Evolutionary conservation across 2,329 filamentous ascomycete genomes (phyloP), one percentile per base, ranked within the genome.

Genomic region (Mollisiaceae sp.): DNA sequence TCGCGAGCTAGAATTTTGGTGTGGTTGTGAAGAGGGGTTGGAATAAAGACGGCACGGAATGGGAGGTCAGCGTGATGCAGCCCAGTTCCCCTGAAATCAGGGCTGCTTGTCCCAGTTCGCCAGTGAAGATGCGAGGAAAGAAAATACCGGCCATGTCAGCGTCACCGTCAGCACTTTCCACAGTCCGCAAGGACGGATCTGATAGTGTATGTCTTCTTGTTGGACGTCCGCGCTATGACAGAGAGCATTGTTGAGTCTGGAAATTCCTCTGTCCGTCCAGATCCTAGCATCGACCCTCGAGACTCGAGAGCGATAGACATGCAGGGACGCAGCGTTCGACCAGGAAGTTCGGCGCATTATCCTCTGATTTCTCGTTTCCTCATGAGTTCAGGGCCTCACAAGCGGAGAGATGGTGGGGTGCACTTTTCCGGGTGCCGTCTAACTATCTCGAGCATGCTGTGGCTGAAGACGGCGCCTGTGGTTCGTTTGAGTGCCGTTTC

Each of bases 401-500:
- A 32, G 27, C 36, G 18, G 55, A 36, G 32, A 57, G 24, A 38
- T 14, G 55, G 9, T 38, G 24, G 50, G 50, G 32, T 54, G 50
- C 50, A 54, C 3, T 24, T 35, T n/a, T 32, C 24, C 24, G 22
- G 50, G 50, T 18, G 50, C 14, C 2, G 14, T 54, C 50, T 54
- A 54, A 14, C 50, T 14, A 35, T 18, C 14, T 54, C 24, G 39
- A 52, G 27, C 39, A 32, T 38, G 20, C 12, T 50, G 63, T 65
- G 59, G 63, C 63, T 65, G 58, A 65, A 56, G n/a, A 14, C 18
- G 20, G 24, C n/a, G 14, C 59, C 18, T 35, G 54, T 50, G 32
- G 59, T 55, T 63, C 47, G 65, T 67, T 64, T 67, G 62, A 63
- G 22, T 52, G 62, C 59, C 58, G 65, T 67, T 67, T 64, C 65